Evolutionary conservation across 2,329 filamentous ascomycete genomes (phyloP).

Genomic region (Ceratocystis colombiana): DNA sequence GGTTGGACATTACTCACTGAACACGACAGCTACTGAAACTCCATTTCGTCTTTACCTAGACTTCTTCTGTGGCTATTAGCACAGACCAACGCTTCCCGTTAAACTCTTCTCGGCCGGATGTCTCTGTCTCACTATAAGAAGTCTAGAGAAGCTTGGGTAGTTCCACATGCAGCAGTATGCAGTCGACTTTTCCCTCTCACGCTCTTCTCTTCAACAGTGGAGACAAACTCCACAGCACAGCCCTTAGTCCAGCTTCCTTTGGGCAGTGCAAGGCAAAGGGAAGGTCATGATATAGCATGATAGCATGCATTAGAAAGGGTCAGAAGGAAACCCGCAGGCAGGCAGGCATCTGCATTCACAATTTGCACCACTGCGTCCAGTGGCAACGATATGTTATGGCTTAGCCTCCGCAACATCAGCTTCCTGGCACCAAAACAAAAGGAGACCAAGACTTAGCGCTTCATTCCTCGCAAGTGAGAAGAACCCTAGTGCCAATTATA

Average conservation of each 20-base stretch:
- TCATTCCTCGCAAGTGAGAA: background rate
- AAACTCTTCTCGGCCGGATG: background rate
- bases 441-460: background rate
- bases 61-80: background rate
- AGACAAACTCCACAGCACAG: background rate
- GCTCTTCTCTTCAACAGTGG: background rate
- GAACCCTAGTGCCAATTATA: background rate
- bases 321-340: background rate
- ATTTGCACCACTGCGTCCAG: background rate
- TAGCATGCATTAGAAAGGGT: background rate
- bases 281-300: background rate
- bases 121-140: too few species aligned
- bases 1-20: background rate
- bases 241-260: background rate
- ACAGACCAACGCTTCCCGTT: background rate
- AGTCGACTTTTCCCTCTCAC: background rate
- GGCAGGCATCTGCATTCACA: background rate
- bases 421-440: background rate
- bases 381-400: background rate
- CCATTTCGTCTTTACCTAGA: background rate
- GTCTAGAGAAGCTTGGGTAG: too few species aligned
- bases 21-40: background rate
- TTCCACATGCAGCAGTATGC: background rate
- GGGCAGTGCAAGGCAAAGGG: constrained; percentile 11
- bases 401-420: constrained; percentile 1